Evolutionary conservation across 164 flowering plant species (phyloP), one percentile per base, ranked within the genome.

Genomic region (Saururus chinensis): DNA sequence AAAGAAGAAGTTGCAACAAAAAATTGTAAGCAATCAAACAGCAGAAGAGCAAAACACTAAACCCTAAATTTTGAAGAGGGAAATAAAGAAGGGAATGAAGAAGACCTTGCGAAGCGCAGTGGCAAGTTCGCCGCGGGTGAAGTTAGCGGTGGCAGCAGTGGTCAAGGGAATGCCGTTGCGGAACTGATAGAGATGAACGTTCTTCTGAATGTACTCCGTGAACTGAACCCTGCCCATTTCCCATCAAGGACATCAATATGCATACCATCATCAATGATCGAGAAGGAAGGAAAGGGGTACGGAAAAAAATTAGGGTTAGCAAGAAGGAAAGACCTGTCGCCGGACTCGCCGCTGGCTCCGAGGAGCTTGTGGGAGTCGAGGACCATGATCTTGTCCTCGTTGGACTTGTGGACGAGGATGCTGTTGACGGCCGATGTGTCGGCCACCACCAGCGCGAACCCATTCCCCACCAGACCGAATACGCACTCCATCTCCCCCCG

Each of bases 351-450:
- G 63, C 92, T 82, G 40, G 97, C 97, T 41, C 96, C 99, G 76
- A 93, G 40, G 71, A 93, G 96, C 73, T 93, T 90, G 80, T 91
- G 96, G 53, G 98, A 87, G 65, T 91, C 98, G 56, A 91, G 90
- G 8, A 81, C 60, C 96, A 88, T 88, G 78, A 91, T 83, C 76
- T 91, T 91, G 82, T 92, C 98, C 64, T 92, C 98, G 77, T 92
- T 81, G 16, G 88, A 79, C 66, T 92, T 92, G 82, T 92, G 98
- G 23, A 93, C 89, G 30, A 90, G 69, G 8, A 93, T 93, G 77
- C 99, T 93, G 78, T 87, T 75, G 0, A 88, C 96, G 0, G 99
- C 99, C 24, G 97, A 93, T 7, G 99, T 57, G 41, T 93, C 99
- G 5, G 97, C 97, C 24, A 68, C 99, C 20, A 93, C 81, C 10